Conservation (phyloP, 345 rosid species). For the Cardamine resedifolia region DNA sequence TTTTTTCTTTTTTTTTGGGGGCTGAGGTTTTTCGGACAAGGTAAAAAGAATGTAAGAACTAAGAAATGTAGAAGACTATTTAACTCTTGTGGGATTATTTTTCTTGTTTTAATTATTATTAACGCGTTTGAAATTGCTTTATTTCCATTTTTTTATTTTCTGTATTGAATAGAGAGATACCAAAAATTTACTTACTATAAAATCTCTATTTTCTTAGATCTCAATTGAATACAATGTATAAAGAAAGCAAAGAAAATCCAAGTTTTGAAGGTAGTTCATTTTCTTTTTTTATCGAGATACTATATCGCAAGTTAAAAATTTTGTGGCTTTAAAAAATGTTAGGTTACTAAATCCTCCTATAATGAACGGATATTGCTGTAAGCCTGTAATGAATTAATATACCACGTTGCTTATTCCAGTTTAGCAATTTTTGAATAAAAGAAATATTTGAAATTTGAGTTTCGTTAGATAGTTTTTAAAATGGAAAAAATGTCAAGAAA, state of each 20-base stretch:
- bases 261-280: neutral
- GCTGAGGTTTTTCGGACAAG: constrained; percentile 36
- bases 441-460: neutral
- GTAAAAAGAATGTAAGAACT: neutral
- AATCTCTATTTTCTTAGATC: neutral
- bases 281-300: neutral
- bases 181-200: constrained; percentile 2
- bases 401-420: neutral
- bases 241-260: neutral
- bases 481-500: too few species aligned
- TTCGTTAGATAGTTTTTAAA: too few species aligned
- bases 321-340: neutral
- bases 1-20: neutral
- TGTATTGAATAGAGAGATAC: neutral
- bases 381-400: neutral
- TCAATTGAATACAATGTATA: neutral
- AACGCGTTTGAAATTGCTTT: constrained; percentile 9
- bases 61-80: too few species aligned
- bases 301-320: neutral
- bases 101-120: neutral
- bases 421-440: too few species aligned
- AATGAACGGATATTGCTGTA: neutral
- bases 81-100: neutral
- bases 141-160: neutral
- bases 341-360: neutral